Conservation (phyloP, 805 yeast genomes). For the Pichia occidentalis region DNA sequence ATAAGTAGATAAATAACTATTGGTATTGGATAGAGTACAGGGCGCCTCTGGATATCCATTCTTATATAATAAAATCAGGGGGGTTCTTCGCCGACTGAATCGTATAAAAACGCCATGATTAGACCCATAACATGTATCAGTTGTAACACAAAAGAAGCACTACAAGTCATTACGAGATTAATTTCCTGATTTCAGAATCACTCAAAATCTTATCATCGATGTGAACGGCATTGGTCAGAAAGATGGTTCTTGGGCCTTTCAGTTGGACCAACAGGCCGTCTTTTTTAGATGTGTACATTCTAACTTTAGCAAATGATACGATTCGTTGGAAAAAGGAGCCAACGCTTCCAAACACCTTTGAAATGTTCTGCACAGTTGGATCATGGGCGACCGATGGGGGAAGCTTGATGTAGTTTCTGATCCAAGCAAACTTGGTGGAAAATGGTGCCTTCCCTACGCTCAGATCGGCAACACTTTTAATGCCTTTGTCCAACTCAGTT, state of each 20-base stretch:
- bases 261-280: constrained; percentile 24
- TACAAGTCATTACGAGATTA: constrained; percentile 11
- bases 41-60: too few species aligned
- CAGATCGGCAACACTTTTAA: constrained; percentile 21
- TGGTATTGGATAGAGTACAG: too few species aligned
- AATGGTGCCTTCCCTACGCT: constrained; percentile 21
- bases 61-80: too few species aligned
- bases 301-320: not conserved
- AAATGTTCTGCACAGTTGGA: constrained; percentile 2
- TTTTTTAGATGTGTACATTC: not conserved
- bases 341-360: not conserved
- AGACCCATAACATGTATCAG: too few species aligned
- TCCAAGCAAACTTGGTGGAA: constrained; percentile 1
- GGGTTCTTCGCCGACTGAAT: too few species aligned
- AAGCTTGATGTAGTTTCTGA: constrained; percentile 2
- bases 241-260: constrained; percentile 29
- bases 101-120: too few species aligned
- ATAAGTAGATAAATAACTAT: constrained; percentile 2
- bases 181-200: constrained; percentile 20
- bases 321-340: not conserved
- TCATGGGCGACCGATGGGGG: constrained; percentile 1
- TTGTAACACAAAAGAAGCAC: too few species aligned
- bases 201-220: constrained; percentile 21
- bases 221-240: constrained; percentile 25
- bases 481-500: constrained; percentile 11